Evolutionary conservation across 2,329 filamentous ascomycete species (phyloP).

Genomic region (Helotiales sp.): DNA sequence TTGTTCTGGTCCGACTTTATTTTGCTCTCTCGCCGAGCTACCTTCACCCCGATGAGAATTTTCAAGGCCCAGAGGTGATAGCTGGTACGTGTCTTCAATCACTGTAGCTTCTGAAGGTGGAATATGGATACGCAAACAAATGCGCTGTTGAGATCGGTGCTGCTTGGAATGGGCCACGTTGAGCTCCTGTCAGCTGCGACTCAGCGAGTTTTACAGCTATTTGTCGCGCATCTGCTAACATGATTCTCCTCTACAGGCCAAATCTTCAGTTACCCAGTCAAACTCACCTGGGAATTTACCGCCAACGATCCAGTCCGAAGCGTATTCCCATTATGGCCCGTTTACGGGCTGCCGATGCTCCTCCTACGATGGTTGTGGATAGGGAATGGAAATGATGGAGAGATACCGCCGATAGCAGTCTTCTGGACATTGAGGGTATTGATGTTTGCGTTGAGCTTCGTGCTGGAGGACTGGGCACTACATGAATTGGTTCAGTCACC

Average conservation of each 20-base stretch:
- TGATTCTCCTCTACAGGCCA: conserved; percentile 63
- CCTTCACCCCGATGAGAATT: conserved; percentile 97
- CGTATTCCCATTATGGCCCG: conserved; percentile 93
- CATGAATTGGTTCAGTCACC: conserved; percentile 85
- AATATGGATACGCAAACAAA: not conserved
- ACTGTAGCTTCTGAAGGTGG: not conserved
- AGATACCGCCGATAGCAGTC: conserved; percentile 81
- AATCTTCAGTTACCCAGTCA: conserved; percentile 90
- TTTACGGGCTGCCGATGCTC: conserved; percentile 93
- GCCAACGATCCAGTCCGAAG: conserved; percentile 87
- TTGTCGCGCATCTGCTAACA: conserved; percentile 18
- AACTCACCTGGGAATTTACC: conserved; percentile 95
- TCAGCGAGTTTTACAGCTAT: conserved; percentile 8
- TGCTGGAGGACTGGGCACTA: conserved; percentile 96
- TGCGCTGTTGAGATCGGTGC: not conserved
- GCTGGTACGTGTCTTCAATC: conserved; percentile 69
- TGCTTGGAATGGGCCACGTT: conserved; percentile 5
- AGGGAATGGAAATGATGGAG: conserved; percentile 76
- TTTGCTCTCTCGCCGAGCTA: conserved; percentile 95
- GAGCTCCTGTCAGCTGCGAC: not conserved
- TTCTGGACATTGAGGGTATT: conserved; percentile 88
- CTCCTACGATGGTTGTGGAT: conserved; percentile 91
- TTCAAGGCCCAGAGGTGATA: conserved; percentile 96
- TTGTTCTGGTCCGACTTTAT: conserved; percentile 88
- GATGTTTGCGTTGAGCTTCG: conserved; percentile 96